phyloP scores from a whole-genome alignment of 768 basidiomycete species.

The Hypsizygus marmoreus region DNA sequence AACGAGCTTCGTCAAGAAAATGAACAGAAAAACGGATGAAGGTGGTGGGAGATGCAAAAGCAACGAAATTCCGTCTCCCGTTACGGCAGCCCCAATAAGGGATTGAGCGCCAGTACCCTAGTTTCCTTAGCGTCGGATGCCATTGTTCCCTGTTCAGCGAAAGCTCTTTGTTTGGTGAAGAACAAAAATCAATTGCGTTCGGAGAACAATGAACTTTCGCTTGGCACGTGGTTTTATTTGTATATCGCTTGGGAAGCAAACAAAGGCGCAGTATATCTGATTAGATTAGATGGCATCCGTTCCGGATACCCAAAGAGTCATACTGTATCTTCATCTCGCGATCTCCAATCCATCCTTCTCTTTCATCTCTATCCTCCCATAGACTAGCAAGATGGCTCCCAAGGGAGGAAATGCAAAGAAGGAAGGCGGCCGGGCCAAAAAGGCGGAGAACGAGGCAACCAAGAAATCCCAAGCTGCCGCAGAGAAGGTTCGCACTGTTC shows the following conservation, averaged over 20 bases:
- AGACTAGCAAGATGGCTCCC: slow-evolving; percentile 69
- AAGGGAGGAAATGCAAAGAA: slow-evolving; percentile 92
- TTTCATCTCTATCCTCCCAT: not conserved
- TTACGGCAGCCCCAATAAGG: slow-evolving; percentile 1
- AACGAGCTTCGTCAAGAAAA: slow-evolving; percentile 23
- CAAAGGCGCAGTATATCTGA: too few relatives aligned
- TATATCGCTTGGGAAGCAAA: too few relatives aligned
- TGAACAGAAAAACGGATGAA: slow-evolving; percentile 7
- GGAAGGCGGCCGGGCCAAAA: slow-evolving; percentile 86
- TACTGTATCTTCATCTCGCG: slow-evolving; percentile 7
- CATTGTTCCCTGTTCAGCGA: slow-evolving; percentile 18
- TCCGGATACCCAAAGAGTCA: too few relatives aligned
- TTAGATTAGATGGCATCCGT: slow-evolving; percentile 15
- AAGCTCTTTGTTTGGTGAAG: slow-evolving; percentile 7
- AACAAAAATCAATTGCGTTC: slow-evolving; percentile 9
- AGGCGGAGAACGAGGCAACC: slow-evolving; percentile 87
- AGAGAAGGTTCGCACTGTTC: slow-evolving; percentile 52
- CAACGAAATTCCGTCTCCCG: slow-evolving; percentile 5
- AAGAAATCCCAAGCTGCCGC: slow-evolving; percentile 64
- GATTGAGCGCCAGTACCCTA: not conserved
- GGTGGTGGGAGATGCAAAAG: slow-evolving; percentile 12
- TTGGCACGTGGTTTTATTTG: too few relatives aligned
- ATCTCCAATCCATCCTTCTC: not conserved
- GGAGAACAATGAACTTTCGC: slow-evolving; percentile 4
- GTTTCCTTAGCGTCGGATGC: slow-evolving; percentile 9